Evolutionary conservation across 306 rosid species (phyloP).

Genomic region (Castanea crenata): DNA sequence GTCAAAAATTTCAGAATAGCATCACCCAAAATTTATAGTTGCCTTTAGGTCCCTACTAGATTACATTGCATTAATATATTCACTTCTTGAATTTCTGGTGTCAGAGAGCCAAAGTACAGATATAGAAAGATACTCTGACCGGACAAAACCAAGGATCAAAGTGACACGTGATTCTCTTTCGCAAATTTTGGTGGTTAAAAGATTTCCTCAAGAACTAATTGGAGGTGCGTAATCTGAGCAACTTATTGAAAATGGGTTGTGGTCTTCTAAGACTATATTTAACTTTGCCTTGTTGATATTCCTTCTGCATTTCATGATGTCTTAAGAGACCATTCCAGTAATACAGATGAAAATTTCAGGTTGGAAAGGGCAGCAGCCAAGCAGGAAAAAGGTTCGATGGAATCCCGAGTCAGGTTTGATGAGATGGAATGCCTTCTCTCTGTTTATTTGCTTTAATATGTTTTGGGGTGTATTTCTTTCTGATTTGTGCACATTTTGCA

Average conservation of each 20-base stretch:
- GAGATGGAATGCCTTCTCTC: no score
- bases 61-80: no score
- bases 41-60: background rate
- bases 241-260: conserved; percentile 9
- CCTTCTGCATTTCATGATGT: conserved; percentile 5
- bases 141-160: conserved; percentile 11
- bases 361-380: conserved; percentile 25
- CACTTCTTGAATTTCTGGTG: conserved; percentile 19
- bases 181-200: conserved; percentile 42
- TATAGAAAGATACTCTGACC: conserved; percentile 49
- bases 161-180: conserved; percentile 55
- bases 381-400: conserved; percentile 53
- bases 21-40: background rate
- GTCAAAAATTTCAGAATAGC: no score
- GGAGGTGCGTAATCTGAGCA: conserved; percentile 43
- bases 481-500: no score
- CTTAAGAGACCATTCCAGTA: conserved; percentile 5
- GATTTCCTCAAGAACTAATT: conserved; percentile 55
- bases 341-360: conserved; percentile 41
- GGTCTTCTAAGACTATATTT: conserved; percentile 1
- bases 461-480: no score
- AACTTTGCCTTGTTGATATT: conserved; percentile 10
- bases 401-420: conserved; percentile 59
- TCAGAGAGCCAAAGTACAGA: conserved; percentile 44
- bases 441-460: no score